These are phyloP conservation scores for Aspergillus flavus DNA, from an alignment of 2,329 filamentous ascomycete genomes.

Conservation along the genomic window DNA sequence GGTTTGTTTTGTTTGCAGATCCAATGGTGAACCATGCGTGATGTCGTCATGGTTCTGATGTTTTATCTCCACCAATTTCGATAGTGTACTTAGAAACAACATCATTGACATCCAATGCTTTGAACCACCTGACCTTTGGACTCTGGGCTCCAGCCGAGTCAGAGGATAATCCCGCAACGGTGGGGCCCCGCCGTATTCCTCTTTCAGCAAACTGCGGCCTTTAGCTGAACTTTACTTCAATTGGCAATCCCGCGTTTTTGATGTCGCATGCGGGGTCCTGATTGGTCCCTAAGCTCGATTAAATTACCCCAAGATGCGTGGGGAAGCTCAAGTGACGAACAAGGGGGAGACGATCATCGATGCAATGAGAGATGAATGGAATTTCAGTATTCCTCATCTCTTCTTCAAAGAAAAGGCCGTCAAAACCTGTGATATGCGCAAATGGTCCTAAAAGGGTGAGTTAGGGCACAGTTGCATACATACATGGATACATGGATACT, in stretches of 20 bases:
- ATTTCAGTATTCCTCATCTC: not conserved
- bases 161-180: not conserved
- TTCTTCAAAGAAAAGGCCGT: too few species aligned
- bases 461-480: not conserved
- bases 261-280: not conserved
- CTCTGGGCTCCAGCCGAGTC: too few species aligned
- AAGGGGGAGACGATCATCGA: not conserved
- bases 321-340: not conserved
- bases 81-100: not conserved
- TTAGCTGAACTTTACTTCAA: not conserved
- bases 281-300: not conserved
- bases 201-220: not conserved
- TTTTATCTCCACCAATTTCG: not conserved
- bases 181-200: not conserved
- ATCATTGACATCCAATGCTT: too few species aligned
- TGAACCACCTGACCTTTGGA: not conserved
- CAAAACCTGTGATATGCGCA: too few species aligned
- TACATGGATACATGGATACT: too few species aligned
- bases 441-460: not conserved
- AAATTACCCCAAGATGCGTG: not conserved
- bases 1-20: not conserved
- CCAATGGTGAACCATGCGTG: not conserved
- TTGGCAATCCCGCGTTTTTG: not conserved
- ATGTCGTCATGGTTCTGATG: not conserved
- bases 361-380: not conserved